Conservation (phyloP, 202 grass and related monocot genomes). For the Bolboschoenoplectus hybrid region DNA sequence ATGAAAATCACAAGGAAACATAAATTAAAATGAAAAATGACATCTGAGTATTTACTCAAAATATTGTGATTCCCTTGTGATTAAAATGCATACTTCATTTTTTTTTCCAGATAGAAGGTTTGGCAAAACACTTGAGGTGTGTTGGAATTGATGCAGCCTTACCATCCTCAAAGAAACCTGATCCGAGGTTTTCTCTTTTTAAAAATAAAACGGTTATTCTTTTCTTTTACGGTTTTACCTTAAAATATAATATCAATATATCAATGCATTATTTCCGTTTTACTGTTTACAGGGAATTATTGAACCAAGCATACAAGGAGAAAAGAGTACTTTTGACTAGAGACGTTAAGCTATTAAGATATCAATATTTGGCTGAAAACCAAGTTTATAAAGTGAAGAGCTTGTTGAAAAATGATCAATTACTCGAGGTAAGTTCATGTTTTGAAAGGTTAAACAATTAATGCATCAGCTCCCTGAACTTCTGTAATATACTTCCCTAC, state of each 20-base stretch:
- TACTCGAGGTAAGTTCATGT: slow-evolving; percentile 65
- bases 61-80: not conserved
- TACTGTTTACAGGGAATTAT: slow-evolving; percentile 60
- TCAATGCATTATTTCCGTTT: slow-evolving; percentile 28
- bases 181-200: slow-evolving; percentile 62
- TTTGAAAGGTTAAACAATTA: not conserved
- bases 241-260: slow-evolving; percentile 26
- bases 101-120: slow-evolving; percentile 70
- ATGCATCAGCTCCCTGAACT: not conserved
- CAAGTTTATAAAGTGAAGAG: slow-evolving; percentile 94
- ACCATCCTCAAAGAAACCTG: slow-evolving; percentile 74
- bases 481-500: not conserved
- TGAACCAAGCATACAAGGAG: slow-evolving; percentile 90
- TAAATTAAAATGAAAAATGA: not conserved
- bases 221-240: slow-evolving; percentile 2
- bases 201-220: not conserved
- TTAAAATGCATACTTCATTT: not conserved
- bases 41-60: not conserved
- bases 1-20: slow-evolving; percentile 11
- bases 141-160: slow-evolving; percentile 92
- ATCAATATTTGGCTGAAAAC: slow-evolving; percentile 79
- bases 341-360: slow-evolving; percentile 81
- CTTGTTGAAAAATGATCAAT: slow-evolving; percentile 88
- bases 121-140: slow-evolving; percentile 91
- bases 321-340: slow-evolving; percentile 79